Percentiles rank a stretch among this genome's conserved stretches.
These are phyloP conservation scores for Fusarium newnesense DNA, from an alignment of 2,329 filamentous ascomycete species.

Conservation along the genomic window DNA sequence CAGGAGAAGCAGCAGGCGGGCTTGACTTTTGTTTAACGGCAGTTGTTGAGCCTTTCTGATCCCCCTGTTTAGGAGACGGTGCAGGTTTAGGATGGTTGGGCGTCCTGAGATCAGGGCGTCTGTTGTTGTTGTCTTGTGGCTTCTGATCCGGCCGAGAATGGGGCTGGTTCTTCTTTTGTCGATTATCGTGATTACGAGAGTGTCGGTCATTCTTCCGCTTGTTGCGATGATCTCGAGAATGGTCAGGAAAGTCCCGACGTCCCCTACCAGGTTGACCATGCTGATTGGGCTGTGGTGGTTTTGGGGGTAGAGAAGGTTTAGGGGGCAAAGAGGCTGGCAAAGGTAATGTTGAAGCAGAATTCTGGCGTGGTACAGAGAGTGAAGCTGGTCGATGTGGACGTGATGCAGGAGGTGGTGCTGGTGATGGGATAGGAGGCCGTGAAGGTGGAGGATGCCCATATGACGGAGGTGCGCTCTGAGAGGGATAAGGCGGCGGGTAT, in stretches of 20 bases:
- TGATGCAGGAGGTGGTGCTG: conserved; percentile 22
- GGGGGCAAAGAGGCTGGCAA: conserved; percentile 46
- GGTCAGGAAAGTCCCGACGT: conserved; percentile 42
- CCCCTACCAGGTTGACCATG: conserved; percentile 32
- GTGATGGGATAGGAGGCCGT: conserved; percentile 23
- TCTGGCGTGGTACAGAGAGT: conserved; percentile 30
- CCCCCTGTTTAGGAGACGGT: conserved; percentile 38
- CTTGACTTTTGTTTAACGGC: conserved; percentile 11
- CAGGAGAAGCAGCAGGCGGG: conserved; percentile 4
- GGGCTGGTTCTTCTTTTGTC: conserved; percentile 41
- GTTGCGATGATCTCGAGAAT: conserved; percentile 45
- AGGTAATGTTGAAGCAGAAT: conserved; percentile 24
- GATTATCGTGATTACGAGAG: conserved; percentile 45
- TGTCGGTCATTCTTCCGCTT: conserved; percentile 49
- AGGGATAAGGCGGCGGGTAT: conserved; percentile 38
- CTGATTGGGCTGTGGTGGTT: conserved; percentile 41
- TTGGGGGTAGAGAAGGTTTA: conserved; percentile 48
- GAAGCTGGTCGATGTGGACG: conserved; percentile 26
- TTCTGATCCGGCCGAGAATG: conserved; percentile 42
- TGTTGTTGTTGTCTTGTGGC: conserved; percentile 31
- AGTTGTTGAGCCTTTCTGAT: conserved; percentile 38
- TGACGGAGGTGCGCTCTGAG: conserved; percentile 31
- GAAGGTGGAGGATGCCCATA: conserved; percentile 30
- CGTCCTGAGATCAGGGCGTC: conserved; percentile 11
- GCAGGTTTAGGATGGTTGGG: conserved; percentile 32